A percentile compares a stretch with the other conserved stretches of the same genome.
Evolutionary conservation across 768 basidiomycete species (phyloP).

Genomic region (Cystofilobasidium macerans): DNA sequence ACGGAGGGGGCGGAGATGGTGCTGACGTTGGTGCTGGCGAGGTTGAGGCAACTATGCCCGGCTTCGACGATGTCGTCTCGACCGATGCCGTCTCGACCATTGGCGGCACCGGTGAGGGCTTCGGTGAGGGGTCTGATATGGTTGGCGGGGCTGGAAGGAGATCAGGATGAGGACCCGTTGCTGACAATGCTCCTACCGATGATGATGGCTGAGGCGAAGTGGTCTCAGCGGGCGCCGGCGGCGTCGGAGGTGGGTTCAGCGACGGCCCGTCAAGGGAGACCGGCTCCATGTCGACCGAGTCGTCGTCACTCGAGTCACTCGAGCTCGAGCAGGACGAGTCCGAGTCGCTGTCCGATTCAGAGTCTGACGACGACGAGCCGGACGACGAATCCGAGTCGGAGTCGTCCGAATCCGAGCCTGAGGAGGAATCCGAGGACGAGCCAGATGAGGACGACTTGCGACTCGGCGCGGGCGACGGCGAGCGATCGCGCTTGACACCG

Average conservation of each 20-base stretch:
- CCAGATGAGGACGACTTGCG: not conserved
- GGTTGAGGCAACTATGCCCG: too few relatives aligned
- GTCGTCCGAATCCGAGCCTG: not conserved
- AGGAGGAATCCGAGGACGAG: constrained; percentile 6
- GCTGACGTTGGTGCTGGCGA: too few relatives aligned
- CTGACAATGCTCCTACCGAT: not conserved
- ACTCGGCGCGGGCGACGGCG: not conserved
- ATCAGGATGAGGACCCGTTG: too few relatives aligned
- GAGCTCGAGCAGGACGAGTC: too few relatives aligned
- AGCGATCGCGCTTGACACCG: constrained; percentile 1
- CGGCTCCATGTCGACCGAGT: not conserved
- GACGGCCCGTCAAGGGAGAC: not conserved
- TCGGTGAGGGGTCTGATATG: too few relatives aligned
- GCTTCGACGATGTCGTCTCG: too few relatives aligned
- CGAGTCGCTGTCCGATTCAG: too few relatives aligned
- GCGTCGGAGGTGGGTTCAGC: not conserved
- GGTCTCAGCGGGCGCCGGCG: not conserved
- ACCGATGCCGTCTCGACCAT: too few relatives aligned
- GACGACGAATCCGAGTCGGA: not conserved
- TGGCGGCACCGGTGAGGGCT: too few relatives aligned
- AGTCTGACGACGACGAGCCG: not conserved
- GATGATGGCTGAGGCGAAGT: not conserved
- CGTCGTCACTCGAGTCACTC: not conserved
- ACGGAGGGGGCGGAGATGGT: too few relatives aligned
- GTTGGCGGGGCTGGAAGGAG: too few relatives aligned